Evolutionary conservation across 1,284 basidiomycete species (phyloP).

Genomic region (Sanghuangporus sanghuang): DNA sequence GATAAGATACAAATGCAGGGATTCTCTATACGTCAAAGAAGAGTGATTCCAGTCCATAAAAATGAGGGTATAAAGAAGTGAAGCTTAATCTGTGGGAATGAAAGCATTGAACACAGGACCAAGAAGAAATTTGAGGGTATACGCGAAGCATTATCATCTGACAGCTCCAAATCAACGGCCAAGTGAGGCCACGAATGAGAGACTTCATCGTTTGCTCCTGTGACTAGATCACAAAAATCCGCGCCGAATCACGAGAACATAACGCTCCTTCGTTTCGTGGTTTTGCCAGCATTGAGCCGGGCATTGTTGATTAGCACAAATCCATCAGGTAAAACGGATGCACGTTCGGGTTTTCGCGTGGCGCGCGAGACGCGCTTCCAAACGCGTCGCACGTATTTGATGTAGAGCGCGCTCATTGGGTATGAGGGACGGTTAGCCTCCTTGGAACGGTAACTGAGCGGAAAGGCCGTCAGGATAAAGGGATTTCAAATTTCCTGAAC

Average conservation of each 20-base stretch:
- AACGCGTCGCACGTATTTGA: conserved; percentile 50
- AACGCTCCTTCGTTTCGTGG: conserved; percentile 44
- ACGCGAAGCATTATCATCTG: not conserved
- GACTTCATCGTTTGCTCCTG: too few species aligned
- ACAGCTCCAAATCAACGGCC: not conserved
- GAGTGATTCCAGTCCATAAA: not conserved
- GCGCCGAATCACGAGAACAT: conserved; percentile 24
- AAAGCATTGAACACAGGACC: not conserved
- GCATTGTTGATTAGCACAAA: conserved; percentile 50
- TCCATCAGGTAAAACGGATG: conserved; percentile 46
- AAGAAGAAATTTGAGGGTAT: not conserved
- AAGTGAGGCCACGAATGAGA: not conserved
- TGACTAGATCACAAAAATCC: too few species aligned
- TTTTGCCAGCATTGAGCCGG: not conserved
- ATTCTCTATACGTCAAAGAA: not conserved
- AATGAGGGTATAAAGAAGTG: not conserved
- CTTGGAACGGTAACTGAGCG: not conserved
- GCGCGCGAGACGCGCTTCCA: conserved; percentile 58
- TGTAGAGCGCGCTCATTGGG: conserved; percentile 22
- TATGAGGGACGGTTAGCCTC: not conserved
- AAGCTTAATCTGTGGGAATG: not conserved
- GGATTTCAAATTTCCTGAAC: not conserved
- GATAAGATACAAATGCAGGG: not conserved
- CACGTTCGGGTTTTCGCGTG: conserved; percentile 45
- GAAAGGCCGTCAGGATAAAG: not conserved